phyloP scores from a whole-genome alignment of 192 early-diverging fungal species.

The Coemansia pectinata region DNA sequence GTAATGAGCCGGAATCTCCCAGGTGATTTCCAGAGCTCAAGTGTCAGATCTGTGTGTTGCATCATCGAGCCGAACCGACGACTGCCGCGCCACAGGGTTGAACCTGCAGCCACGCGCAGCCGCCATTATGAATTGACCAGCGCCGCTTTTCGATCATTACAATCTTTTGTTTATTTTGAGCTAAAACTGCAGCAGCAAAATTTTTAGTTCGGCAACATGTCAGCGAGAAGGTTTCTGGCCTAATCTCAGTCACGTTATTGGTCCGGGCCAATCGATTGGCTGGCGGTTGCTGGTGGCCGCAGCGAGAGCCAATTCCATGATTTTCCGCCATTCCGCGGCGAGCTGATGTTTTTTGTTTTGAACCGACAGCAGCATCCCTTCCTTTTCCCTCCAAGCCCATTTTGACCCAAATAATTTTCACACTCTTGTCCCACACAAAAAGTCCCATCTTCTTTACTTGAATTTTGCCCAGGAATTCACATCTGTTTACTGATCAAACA shows the following conservation, averaged over 20 bases:
- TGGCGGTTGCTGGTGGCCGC: neutral
- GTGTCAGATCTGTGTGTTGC: constrained; percentile 31
- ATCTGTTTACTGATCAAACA: constrained; percentile 7
- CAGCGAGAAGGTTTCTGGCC: neutral
- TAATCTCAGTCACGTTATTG: neutral
- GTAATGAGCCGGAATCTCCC: constrained; percentile 18
- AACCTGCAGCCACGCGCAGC: neutral
- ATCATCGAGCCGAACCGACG: constrained; percentile 32
- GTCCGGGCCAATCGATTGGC: neutral
- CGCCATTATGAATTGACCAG: neutral
- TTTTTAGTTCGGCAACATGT: neutral
- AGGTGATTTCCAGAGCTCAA: constrained; percentile 32
- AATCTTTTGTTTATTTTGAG: neutral
- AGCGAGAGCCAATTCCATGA: neutral
- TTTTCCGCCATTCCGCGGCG: neutral
- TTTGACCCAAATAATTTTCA: neutral
- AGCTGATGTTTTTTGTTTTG: neutral
- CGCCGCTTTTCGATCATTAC: neutral
- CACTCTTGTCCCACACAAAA: neutral
- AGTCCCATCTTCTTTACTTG: constrained; percentile 1
- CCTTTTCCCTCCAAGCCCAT: neutral
- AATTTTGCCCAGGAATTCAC: constrained; percentile 5
- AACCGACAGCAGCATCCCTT: neutral
- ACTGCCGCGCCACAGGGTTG: neutral
- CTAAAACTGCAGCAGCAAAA: constrained; percentile 2